These are phyloP conservation scores for Blastocystis hominis DNA, from an alignment of 352 stramenopile genomes.

Conservation along the genomic window DNA sequence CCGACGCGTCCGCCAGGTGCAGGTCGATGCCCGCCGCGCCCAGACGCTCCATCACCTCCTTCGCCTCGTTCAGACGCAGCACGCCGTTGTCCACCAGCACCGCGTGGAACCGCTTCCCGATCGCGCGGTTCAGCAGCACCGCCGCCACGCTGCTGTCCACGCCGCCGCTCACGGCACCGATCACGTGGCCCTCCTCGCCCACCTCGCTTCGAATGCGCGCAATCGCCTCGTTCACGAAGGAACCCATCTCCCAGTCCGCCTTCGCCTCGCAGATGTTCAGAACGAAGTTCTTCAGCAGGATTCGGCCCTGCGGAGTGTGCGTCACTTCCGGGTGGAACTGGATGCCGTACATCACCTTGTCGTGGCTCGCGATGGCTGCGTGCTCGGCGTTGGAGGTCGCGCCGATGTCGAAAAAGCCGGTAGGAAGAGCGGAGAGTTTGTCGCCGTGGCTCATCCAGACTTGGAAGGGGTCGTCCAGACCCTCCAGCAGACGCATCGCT, in stretches of 20 bases:
- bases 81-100: slow-evolving; percentile 98
- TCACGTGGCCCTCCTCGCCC: slow-evolving; percentile 85
- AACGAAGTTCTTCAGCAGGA: slow-evolving; percentile 92
- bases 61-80: slow-evolving; percentile 85
- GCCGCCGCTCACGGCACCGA: slow-evolving; percentile 90
- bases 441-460: slow-evolving; percentile 99
- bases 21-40: slow-evolving; percentile 88
- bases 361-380: slow-evolving; percentile 74
- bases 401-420: slow-evolving; percentile 69
- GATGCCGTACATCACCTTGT: slow-evolving; percentile 68
- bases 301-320: slow-evolving; percentile 84
- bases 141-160: slow-evolving; percentile 96
- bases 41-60: slow-evolving; percentile 70
- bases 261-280: slow-evolving; percentile 80
- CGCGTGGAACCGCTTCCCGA: slow-evolving; percentile 94
- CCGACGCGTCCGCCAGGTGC: slow-evolving; percentile 84
- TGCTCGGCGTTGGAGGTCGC: slow-evolving; percentile 65
- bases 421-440: slow-evolving; percentile 84
- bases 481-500: slow-evolving; percentile 72
- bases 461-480: slow-evolving; percentile 80
- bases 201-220: slow-evolving; percentile 75
- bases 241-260: slow-evolving; percentile 91
- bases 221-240: slow-evolving; percentile 81
- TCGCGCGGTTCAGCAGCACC: slow-evolving; percentile 87
- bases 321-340: slow-evolving; percentile 94